A percentile compares a stretch with the other conserved stretches of the same genome.
Conservation (phyloP, 2,329 filamentous ascomycete species). For the Mollisia scopiformis region DNA sequence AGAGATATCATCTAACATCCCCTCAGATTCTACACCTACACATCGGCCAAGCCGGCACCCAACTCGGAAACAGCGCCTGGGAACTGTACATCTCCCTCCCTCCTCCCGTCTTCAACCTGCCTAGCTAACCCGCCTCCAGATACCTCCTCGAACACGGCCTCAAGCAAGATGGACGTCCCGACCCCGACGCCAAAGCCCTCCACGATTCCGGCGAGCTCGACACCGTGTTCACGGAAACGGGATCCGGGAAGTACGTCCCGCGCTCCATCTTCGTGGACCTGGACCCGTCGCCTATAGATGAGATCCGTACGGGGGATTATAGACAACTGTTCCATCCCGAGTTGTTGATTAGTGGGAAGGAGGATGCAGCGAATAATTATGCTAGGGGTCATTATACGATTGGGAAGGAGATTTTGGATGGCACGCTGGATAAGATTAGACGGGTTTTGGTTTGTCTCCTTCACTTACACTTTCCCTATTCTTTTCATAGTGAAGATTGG, state of each 20-base stretch:
- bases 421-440: conserved; percentile 65
- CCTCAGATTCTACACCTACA: conserved; percentile 70
- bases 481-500: background rate
- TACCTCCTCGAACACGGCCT: conserved; percentile 70
- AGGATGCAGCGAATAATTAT: conserved; percentile 73
- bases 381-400: conserved; percentile 71
- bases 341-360: conserved; percentile 67
- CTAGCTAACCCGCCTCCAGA: conserved; percentile 39
- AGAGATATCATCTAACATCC: background rate
- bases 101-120: background rate
- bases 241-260: conserved; percentile 67
- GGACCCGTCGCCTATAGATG: conserved; percentile 69
- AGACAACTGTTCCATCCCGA: conserved; percentile 68
- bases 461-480: background rate
- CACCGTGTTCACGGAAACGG: conserved; percentile 69
- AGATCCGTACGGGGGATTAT: conserved; percentile 66
- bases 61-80: conserved; percentile 71
- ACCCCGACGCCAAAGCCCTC: conserved; percentile 56
- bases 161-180: conserved; percentile 59
- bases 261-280: conserved; percentile 70
- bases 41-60: conserved; percentile 69
- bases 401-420: conserved; percentile 68
- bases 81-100: conserved; percentile 57
- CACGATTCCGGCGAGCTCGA: conserved; percentile 61
- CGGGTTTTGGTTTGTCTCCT: conserved; percentile 58